Base-by-base conservation (phyloP, 2,329 filamentous ascomycete species). In the Botrytis pseudocinerea region DNA sequence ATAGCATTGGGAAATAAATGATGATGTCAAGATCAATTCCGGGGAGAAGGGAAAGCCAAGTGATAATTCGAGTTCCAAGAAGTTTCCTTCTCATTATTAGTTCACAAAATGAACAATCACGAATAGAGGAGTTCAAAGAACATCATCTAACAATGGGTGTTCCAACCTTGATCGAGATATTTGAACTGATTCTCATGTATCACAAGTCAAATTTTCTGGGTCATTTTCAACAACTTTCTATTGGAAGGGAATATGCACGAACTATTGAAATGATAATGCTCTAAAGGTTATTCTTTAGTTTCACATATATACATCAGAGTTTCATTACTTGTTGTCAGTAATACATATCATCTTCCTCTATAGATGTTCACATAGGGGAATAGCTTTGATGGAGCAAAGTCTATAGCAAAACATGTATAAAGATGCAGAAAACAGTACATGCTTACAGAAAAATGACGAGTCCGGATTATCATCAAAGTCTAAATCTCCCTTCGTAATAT, bases 211-310 rank as follows among this genome's bases (percentile, higher is more conserved):
- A 6, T 16, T 5, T 12, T 5, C 16, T 10, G 12, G 14, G 0
- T 14, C 2, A n/a, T n/a, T 7, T 7, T 1, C 4, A n/a, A 14
- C 5, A n/a, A 3, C 12, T 16, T 25, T n/a, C 25, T 16, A 12
- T 16, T n/a, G 2, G 10, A 16, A 54, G 48, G 14, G 1, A 16
- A 54, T 3, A n/a, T 54, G 5, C 12, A n/a, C 10, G 25, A 51
- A 14, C 4, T 14, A n/a, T n/a, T 51, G 22, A n/a, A 14, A 51
- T 6, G 10, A n/a, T 1, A n/a, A 2, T n/a, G 1, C 12, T 14
- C 48, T 6, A 7, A n/a, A n/a, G 12, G 1, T 16, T n/a, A 1
- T n/a, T 9, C 2, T 25, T 10, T 48, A 20, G 9, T 10, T 48
- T 48, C 4, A 12, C 10, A 25, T 0, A 48, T 14, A 51, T 6